These are phyloP conservation scores for Akanthomyces muscarius DNA, from an alignment of 2,329 filamentous ascomycete genomes.

Conservation along the genomic window DNA sequence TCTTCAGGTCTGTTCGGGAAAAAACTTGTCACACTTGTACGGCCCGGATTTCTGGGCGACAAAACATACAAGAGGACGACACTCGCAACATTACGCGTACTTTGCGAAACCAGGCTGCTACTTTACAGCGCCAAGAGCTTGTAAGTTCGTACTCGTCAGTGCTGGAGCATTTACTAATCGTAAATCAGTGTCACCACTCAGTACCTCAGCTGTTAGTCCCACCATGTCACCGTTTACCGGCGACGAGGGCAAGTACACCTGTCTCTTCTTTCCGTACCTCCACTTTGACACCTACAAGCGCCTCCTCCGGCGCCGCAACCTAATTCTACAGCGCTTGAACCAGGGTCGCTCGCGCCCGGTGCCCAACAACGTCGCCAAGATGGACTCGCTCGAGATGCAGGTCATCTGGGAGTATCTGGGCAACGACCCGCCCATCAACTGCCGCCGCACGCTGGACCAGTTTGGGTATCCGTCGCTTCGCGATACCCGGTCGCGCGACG, in stretches of 20 bases:
- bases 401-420: conserved; percentile 62
- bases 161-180: neutral
- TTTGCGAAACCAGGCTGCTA: conserved; percentile 47
- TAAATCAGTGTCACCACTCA: conserved; percentile 35
- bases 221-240: conserved; percentile 28
- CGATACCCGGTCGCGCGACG: conserved; percentile 57
- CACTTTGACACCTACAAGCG: conserved; percentile 62
- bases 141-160: conserved; percentile 23
- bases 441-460: conserved; percentile 59
- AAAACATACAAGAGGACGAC: conserved; percentile 45
- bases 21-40: conserved; percentile 38
- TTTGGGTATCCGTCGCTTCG: conserved; percentile 59
- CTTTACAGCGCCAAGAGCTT: conserved; percentile 37
- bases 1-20: conserved; percentile 35
- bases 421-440: conserved; percentile 57
- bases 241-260: conserved; percentile 38
- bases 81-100: conserved; percentile 47
- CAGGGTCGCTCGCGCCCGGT: conserved; percentile 55
- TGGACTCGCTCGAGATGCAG: conserved; percentile 53
- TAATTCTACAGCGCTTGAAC: conserved; percentile 48
- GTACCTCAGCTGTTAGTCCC: conserved; percentile 26
- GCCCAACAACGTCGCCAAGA: conserved; percentile 48
- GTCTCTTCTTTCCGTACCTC: conserved; percentile 55
- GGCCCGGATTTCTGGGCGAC: conserved; percentile 46
- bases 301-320: conserved; percentile 51